Evolutionary conservation across 441 rosid species (phyloP).

Genomic region (Aleurites moluccanus): DNA sequence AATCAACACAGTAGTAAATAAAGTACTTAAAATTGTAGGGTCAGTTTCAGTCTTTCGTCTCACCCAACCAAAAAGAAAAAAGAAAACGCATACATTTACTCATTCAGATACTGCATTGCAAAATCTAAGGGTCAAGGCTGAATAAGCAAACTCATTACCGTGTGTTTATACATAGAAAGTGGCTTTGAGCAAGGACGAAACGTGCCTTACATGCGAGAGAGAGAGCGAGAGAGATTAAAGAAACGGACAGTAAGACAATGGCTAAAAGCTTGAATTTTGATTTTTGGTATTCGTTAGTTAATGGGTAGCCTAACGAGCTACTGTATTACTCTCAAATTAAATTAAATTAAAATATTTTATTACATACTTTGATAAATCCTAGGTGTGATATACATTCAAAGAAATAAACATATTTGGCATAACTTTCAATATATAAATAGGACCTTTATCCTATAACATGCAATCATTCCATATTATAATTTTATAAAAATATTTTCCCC

Average conservation of each 20-base stretch:
- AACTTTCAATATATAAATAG: no score
- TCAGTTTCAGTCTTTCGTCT: slow-evolving; percentile 16
- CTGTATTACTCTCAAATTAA: neutral
- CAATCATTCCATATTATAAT: no score
- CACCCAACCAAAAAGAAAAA: slow-evolving; percentile 11
- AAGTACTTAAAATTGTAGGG: slow-evolving; percentile 21
- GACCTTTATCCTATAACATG: no score
- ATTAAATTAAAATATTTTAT: neutral
- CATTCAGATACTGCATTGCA: slow-evolving; percentile 10
- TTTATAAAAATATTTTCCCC: no score
- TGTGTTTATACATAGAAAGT: neutral
- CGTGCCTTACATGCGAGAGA: slow-evolving; percentile 23
- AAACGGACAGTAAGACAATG: slow-evolving; percentile 7
- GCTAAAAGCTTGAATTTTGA: neutral
- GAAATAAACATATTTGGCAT: no score
- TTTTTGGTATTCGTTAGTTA: neutral
- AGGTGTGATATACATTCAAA: no score
- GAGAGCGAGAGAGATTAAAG: slow-evolving; percentile 1
- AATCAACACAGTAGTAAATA: neutral
- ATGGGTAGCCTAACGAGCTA: neutral
- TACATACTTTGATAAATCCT: slow-evolving; percentile 10
- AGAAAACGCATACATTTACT: neutral
- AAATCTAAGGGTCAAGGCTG: neutral
- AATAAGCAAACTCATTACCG: slow-evolving; percentile 5
- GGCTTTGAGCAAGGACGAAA: neutral